Conservation (phyloP, 2,329 filamentous ascomycete genomes). For the Fusarium continuum region DNA sequence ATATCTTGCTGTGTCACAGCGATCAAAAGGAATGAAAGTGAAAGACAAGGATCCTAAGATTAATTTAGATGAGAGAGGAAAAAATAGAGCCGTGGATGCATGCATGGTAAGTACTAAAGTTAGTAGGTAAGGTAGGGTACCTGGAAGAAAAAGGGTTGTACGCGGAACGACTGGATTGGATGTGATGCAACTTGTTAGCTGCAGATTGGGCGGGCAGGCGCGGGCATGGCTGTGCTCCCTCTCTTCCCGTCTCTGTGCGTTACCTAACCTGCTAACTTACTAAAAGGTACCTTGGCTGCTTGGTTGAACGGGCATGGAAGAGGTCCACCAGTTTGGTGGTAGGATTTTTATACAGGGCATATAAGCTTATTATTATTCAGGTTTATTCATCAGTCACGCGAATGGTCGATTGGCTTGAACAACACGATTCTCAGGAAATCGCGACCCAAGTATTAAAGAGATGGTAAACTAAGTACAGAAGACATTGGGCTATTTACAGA, state of each 20-base stretch:
- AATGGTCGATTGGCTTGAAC: too few relatives aligned
- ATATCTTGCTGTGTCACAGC: background rate
- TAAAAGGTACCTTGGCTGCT: too few relatives aligned
- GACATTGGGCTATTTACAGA: too few relatives aligned
- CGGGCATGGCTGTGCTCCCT: conserved; percentile 29
- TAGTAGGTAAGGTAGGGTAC: too few relatives aligned
- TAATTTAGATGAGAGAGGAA: conserved; percentile 24
- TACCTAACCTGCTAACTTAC: too few relatives aligned
- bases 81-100: conserved; percentile 5
- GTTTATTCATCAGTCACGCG: too few relatives aligned
- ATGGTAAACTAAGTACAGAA: background rate
- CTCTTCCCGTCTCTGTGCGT: too few relatives aligned
- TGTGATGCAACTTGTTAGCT: conserved; percentile 25
- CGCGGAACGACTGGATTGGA: conserved; percentile 19
- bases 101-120: too few relatives aligned
- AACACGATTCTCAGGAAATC: too few relatives aligned
- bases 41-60: conserved; percentile 5
- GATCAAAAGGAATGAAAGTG: conserved; percentile 6
- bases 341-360: background rate
- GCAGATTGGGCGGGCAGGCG: conserved; percentile 29
- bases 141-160: conserved; percentile 8
- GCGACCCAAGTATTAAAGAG: too few relatives aligned
- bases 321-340: background rate
- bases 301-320: too few relatives aligned
- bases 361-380: too few relatives aligned